phyloP scores from a whole-genome alignment of 306 rosid genomes.

The Acacia acuminata region DNA sequence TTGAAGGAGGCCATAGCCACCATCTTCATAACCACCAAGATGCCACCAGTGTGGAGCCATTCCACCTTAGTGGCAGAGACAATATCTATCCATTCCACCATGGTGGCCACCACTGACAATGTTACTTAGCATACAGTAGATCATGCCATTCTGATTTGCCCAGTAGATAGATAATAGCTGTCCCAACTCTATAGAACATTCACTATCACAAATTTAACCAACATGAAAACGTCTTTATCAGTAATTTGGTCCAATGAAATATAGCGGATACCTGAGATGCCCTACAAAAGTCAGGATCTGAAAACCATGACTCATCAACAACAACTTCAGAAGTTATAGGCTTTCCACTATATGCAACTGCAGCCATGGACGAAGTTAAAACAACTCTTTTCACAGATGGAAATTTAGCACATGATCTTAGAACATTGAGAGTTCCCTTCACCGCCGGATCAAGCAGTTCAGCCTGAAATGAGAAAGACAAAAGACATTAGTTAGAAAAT shows the following conservation, averaged over 20 bases:
- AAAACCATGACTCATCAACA: slow-evolving; percentile 29
- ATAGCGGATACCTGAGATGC: slow-evolving; percentile 33
- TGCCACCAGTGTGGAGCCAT: too few species aligned
- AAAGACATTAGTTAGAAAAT: slow-evolving; percentile 7
- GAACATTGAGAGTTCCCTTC: slow-evolving; percentile 55
- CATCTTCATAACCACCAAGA: too few species aligned
- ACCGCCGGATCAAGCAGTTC: slow-evolving; percentile 51
- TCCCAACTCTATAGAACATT: not conserved
- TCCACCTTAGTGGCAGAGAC: not conserved
- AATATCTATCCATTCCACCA: not conserved
- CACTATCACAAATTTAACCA: not conserved
- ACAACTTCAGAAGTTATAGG: slow-evolving; percentile 12
- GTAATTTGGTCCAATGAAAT: not conserved
- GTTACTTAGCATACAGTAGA: not conserved
- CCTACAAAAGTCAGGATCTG: slow-evolving; percentile 36
- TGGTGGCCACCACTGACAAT: not conserved
- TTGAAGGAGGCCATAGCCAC: too few species aligned
- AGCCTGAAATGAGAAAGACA: slow-evolving; percentile 18
- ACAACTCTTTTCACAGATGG: slow-evolving; percentile 44
- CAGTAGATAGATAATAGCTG: not conserved
- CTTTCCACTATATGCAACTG: not conserved
- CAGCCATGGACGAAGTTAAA: slow-evolving; percentile 30
- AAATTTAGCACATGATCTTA: slow-evolving; percentile 45
- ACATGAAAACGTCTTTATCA: not conserved
- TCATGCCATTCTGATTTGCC: not conserved